Percentiles rank a stretch among this genome's conserved stretches.
Evolutionary conservation across 345 rosid species (phyloP).

Genomic region (Eutrema heterophyllum): DNA sequence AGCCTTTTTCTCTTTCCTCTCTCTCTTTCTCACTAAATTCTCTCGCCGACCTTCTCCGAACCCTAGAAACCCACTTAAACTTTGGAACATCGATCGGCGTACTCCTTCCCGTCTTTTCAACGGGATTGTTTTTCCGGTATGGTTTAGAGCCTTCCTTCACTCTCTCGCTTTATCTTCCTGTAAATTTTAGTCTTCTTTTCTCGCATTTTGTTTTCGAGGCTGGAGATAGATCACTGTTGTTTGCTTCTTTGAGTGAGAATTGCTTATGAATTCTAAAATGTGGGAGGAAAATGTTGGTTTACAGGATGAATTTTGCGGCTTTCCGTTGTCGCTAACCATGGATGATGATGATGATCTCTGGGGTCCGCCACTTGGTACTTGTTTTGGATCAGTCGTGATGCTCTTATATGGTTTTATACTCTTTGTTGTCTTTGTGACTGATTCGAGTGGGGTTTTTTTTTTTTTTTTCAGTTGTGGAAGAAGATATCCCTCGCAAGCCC

Average conservation of each 20-base stretch:
- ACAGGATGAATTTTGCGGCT: slow-evolving; percentile 28
- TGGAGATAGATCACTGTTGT: background rate
- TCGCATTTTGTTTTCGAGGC: background rate
- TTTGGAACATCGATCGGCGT: background rate
- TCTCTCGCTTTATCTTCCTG: background rate
- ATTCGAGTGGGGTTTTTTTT: background rate
- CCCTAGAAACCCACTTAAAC: slow-evolving; percentile 15
- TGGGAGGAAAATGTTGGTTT: background rate
- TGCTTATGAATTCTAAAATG: background rate
- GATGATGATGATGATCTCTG: slow-evolving; percentile 48
- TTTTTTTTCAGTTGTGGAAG: slow-evolving; percentile 33
- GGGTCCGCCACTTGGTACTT: slow-evolving; percentile 44
- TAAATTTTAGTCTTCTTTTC: background rate
- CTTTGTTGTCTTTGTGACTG: background rate
- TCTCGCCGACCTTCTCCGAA: slow-evolving; percentile 22
- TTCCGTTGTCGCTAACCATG: slow-evolving; percentile 26
- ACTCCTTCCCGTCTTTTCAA: background rate
- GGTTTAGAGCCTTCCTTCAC: background rate
- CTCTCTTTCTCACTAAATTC: slow-evolving; percentile 11
- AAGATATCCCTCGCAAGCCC: slow-evolving; percentile 14
- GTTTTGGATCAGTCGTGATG: background rate
- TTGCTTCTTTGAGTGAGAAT: background rate
- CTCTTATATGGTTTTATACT: background rate
- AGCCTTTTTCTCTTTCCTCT: slow-evolving; percentile 15
- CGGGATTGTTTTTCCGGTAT: slow-evolving; percentile 9